Base-by-base conservation (phyloP, 345 rosid species). In the Moringa oleifera region DNA sequence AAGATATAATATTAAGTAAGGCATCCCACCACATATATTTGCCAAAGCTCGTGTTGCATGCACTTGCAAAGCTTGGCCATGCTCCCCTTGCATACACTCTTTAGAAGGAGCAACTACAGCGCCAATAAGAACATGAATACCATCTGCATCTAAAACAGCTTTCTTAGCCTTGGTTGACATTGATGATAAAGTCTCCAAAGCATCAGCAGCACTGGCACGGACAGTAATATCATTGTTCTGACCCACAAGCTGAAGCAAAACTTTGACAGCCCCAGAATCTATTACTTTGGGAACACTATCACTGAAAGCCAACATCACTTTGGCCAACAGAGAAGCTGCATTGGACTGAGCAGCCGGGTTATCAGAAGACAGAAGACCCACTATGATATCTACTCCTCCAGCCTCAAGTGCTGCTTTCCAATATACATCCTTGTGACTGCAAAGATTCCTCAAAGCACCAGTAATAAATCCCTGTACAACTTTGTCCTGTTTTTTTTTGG, bases 361-460 rank as follows among this genome's bases (percentile, higher is more conserved):
- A 68, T 82, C 95, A 57, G 98, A 92, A 61, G 86, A 83, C 36
- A 92, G 68, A 77, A 89, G 91, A 45, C 77, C 80, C 51, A 89
- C 78, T 57, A 89, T 87, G 63, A 82, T 80, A 78, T 84, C 81
- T 15, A 82, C 81, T 47, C 92, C 95, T 12, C 86, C 92, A 71
- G 86, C 85, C 75, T 87, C 84, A 13, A 89, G 82, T 33, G 85
- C 81, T 56, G 82, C 73, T 65, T 71, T 83, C 96, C 93, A 89
- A 60, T 82, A 89, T 5, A 78, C 81, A 61, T 89, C 89, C 78
- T 79, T 85, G 62, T 82, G 82, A 22, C 88, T 75, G 15, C 96
- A 89, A 71, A 89, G 96, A 73, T 92, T 92, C 74, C 93, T 85
- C 68, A 92, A 73, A 59, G 96, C 96, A 62, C 96, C 98, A 9